Percentiles rank a stretch among this genome's conserved stretches.
Conservation (phyloP, 345 rosid genomes). For the Eucalyptus erythrocorys region DNA sequence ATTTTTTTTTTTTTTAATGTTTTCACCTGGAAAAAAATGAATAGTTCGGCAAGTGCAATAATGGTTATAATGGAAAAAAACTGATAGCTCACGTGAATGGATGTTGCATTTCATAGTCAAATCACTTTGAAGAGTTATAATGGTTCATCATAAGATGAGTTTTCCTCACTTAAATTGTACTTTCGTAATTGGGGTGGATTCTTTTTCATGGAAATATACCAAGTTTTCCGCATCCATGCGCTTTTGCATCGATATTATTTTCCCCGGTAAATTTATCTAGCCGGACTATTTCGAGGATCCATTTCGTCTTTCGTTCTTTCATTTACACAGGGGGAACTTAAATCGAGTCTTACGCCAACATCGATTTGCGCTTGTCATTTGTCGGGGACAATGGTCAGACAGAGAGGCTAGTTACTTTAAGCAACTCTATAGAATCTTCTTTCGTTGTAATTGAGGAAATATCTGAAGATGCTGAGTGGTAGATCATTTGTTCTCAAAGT, state of each 20-base stretch:
- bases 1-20: neutral
- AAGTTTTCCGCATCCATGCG: neutral
- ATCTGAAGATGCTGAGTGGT: conserved; percentile 57
- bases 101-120: neutral
- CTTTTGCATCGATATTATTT: neutral
- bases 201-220: neutral
- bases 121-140: neutral
- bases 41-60: neutral
- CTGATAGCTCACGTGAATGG: neutral
- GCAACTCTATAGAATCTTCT: conserved; percentile 31
- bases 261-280: neutral
- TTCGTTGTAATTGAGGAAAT: conserved; percentile 52
- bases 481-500: conserved; percentile 62
- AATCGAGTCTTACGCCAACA: conserved; percentile 64
- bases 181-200: neutral
- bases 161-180: no score
- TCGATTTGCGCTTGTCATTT: conserved; percentile 78
- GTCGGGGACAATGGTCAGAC: conserved; percentile 72
- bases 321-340: conserved; percentile 63
- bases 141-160: neutral
- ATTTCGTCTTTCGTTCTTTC: neutral
- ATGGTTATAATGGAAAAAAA: no score
- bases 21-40: neutral
- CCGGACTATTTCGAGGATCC: neutral
- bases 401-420: conserved; percentile 54